phyloP scores from a whole-genome alignment of 2,329 filamentous ascomycete species.

The Pseudogymnoascus sp. region DNA sequence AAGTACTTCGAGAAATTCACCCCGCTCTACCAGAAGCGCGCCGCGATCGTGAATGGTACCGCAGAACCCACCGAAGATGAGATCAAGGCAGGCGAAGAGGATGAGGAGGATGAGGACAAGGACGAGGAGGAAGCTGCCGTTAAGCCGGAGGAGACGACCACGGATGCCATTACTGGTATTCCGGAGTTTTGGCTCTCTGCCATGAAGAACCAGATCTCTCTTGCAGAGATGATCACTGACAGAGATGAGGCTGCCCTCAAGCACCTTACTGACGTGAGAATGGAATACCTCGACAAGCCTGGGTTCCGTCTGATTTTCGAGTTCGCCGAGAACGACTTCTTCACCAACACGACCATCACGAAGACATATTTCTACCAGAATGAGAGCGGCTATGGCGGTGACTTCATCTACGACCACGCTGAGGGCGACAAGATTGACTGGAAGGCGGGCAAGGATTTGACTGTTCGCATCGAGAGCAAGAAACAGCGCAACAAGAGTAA shows the following conservation, averaged over 20 bases:
- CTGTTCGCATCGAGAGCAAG: conserved; percentile 93
- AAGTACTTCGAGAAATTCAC: conserved; percentile 99
- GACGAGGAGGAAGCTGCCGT: conserved; percentile 44
- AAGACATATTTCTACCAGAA: conserved; percentile 99
- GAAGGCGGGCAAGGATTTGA: conserved; percentile 88
- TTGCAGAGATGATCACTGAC: conserved; percentile 98
- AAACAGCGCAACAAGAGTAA: conserved; percentile 99
- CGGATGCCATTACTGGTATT: conserved; percentile 63
- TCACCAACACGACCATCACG: conserved; percentile 92
- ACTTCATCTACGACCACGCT: conserved; percentile 99
- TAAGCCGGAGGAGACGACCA: conserved; percentile 40
- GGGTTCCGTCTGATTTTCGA: conserved; percentile 98
- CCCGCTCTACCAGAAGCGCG: conserved; percentile 90
- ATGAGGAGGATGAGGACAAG: conserved; percentile 60
- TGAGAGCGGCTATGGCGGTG: conserved; percentile 95
- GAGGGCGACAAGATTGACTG: conserved; percentile 98
- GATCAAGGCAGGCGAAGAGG: conserved; percentile 75
- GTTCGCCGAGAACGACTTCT: conserved; percentile 90
- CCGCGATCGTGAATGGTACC: conserved; percentile 82
- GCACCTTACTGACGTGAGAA: conserved; percentile 82
- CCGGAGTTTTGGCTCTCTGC: conserved; percentile 99
- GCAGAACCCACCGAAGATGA: conserved; percentile 81
- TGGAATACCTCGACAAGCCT: conserved; percentile 98
- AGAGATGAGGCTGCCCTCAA: conserved; percentile 92
- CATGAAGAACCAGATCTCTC: conserved; percentile 98